Evolutionary conservation across 306 rosid genomes (phyloP), one percentile per base, ranked within the genome.

Genomic region (Trichosanthes cucumerina): DNA sequence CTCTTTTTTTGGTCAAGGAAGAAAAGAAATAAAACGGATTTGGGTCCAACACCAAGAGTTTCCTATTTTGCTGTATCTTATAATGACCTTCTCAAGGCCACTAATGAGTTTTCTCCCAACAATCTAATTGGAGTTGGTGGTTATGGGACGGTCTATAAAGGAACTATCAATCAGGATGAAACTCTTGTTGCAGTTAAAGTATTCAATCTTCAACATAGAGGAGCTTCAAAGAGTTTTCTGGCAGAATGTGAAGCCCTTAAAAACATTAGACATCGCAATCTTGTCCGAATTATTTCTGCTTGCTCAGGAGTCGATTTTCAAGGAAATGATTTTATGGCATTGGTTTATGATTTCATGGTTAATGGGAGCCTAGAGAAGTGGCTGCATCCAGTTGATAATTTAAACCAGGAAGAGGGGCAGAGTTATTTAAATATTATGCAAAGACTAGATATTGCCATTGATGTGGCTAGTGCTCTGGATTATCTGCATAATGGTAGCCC

Each of bases 291-390:
- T 34, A 14, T 81, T 36, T 72, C 87, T 0, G 56, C 74, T 0
- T 84, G 87, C 12, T 46, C 75, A 3, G 77, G 81, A 6, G 23
- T 64, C 0, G 83, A 83, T 69, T 76, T 63, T 31, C 88, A 82
- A 82, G 86, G 87, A 79, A 88, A 80, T 46, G 90, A 88, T 23
- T 93, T 87, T 26, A n/a, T 89, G 77, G 96, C 92, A 77, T 73
- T 93, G 75, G 90, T 91, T 15, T 93, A 86, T 38, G 91, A 91
- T 81, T 91, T 76, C 75, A 36, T 89, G 43, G 47, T 83, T 26
- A 89, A 89, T 78, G 92, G 91, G 28, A 89, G 88, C 86, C 81
- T 93, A 82, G 95, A 93, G 19, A 92, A 89, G 54, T 93, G 96
- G 98, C 63, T 91, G 3, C 79, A 77, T 43, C 74, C 80, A 59